Evolutionary conservation across 148 eudicot species (phyloP), one percentile per base, ranked within the genome.

Genomic region (Fagopyrum homotropicum): DNA sequence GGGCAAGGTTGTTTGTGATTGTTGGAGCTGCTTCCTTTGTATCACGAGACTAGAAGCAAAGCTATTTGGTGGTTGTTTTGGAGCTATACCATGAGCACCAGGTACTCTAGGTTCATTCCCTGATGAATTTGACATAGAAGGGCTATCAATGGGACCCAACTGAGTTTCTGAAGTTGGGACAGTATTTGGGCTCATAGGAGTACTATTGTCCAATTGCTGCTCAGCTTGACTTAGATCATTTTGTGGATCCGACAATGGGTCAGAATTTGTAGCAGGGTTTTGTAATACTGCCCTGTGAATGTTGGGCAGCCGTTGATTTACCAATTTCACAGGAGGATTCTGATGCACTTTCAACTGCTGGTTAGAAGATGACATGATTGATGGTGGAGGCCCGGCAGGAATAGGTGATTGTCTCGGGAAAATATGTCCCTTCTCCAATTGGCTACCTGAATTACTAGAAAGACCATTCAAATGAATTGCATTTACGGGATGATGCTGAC

Each of bases 351-450:
- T 80, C 51, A 72, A 64, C 35, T 75, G 91, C 72, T 82, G 95
- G 69, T 83, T 86, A 72, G 80, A 77, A 73, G 89, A 81, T 71
- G 86, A 74, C 71, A 76, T 52, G 22, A 72, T 79, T 11, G 81
- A 45, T 8, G 88, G 76, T 46, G 84, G 59, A 9, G 83, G 59
- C 46, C 78, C 79, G 57, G 74, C 29, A 75, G 85, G 80, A 72
- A 85, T 89, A 26, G 87, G 76, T 75, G 84, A 75, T 49, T 85
- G 88, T 76, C 69, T 80, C 7, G 82, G 49, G 69, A 81, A 57
- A 66, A 82, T 74, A 75, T 76, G 90, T 72, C 79, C 85, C 76
- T 88, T 90, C 86, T 89, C 97, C 75, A 77, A 71, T 79, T 82
- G 80, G 17, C 77, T 84, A 45, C 85, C 72, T 76, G 73, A 76